Conservation (phyloP, 2,329 filamentous ascomycete genomes). For the Cyclaneusma minus region DNA sequence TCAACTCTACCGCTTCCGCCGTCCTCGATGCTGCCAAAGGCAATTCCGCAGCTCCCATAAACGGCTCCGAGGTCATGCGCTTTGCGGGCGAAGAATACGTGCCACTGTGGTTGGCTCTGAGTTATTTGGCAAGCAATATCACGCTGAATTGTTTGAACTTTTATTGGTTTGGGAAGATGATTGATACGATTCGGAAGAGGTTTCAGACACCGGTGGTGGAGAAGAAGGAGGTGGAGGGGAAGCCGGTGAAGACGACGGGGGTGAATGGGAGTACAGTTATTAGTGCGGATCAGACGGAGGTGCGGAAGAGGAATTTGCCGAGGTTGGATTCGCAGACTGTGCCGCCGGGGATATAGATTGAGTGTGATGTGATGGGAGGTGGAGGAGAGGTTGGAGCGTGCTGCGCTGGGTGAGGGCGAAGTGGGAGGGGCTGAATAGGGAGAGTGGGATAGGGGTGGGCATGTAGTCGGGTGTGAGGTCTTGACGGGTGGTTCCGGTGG, state of each 20-base stretch:
- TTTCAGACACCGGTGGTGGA: constrained; percentile 40
- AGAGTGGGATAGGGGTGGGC: too few relatives aligned
- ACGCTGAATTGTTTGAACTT: constrained; percentile 64
- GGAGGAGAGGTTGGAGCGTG: too few relatives aligned
- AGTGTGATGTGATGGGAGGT: too few relatives aligned
- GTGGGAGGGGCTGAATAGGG: too few relatives aligned
- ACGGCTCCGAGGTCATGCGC: constrained; percentile 27
- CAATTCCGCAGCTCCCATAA: constrained; percentile 12
- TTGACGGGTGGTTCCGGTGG: too few relatives aligned
- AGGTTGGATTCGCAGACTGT: too few relatives aligned
- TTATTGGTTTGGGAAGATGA: constrained; percentile 82
- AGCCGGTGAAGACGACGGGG: constrained; percentile 13
- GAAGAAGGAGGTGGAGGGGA: constrained; percentile 17
- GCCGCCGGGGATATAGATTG: too few relatives aligned
- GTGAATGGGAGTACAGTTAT: constrained; percentile 14
- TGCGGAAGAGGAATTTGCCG: constrained; percentile 18
- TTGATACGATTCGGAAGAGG: constrained; percentile 60
- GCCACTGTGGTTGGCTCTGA: constrained; percentile 52
- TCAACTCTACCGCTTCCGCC: constrained; percentile 19
- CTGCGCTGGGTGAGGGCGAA: too few relatives aligned
- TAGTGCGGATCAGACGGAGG: constrained; percentile 15
- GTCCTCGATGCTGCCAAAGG: constrained; percentile 18
- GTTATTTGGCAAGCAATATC: constrained; percentile 57
- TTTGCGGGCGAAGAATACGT: constrained; percentile 37
- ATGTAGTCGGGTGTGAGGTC: too few relatives aligned